Percentiles rank a stretch among this genome's conserved stretches.
Evolutionary conservation across 1,139 yeast species (phyloP).

Genomic region (Geotrichum australiense): DNA sequence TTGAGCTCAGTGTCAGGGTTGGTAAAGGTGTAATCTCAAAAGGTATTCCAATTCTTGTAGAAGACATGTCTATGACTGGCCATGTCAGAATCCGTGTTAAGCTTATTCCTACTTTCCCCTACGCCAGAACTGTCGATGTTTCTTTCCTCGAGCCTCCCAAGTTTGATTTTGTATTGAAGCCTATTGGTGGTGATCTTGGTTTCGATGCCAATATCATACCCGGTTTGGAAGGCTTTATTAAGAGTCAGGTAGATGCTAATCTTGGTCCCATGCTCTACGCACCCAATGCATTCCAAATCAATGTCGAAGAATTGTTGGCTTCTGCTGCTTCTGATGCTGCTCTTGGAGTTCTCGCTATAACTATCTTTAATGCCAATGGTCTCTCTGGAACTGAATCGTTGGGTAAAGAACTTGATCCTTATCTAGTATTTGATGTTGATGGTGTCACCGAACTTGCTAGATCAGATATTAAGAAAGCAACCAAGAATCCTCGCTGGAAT

Average conservation of each 20-base stretch:
- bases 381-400: constrained; percentile 59
- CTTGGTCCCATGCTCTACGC: constrained; percentile 80
- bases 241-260: constrained; percentile 77
- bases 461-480: constrained; percentile 59
- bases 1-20: constrained; percentile 38
- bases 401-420: constrained; percentile 86
- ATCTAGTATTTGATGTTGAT: constrained; percentile 48
- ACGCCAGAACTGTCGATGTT: constrained; percentile 80
- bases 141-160: constrained; percentile 79
- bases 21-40: constrained; percentile 40
- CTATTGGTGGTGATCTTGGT: constrained; percentile 40
- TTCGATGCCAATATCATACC: constrained; percentile 86
- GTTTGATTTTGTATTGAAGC: constrained; percentile 69
- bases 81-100: constrained; percentile 72
- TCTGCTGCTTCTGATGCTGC: constrained; percentile 78
- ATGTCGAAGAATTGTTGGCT: constrained; percentile 81
- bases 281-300: constrained; percentile 88
- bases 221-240: constrained; percentile 73
- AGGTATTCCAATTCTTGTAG: constrained; percentile 38
- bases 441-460: constrained; percentile 52
- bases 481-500: constrained; percentile 73
- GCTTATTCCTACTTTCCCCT: constrained; percentile 87
- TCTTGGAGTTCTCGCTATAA: constrained; percentile 74
- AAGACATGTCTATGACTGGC: constrained; percentile 54
- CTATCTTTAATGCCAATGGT: constrained; percentile 57